Evolutionary conservation across 2,329 filamentous ascomycete genomes (phyloP).

Genomic region (Cladosporium austrohemisphaericum): DNA sequence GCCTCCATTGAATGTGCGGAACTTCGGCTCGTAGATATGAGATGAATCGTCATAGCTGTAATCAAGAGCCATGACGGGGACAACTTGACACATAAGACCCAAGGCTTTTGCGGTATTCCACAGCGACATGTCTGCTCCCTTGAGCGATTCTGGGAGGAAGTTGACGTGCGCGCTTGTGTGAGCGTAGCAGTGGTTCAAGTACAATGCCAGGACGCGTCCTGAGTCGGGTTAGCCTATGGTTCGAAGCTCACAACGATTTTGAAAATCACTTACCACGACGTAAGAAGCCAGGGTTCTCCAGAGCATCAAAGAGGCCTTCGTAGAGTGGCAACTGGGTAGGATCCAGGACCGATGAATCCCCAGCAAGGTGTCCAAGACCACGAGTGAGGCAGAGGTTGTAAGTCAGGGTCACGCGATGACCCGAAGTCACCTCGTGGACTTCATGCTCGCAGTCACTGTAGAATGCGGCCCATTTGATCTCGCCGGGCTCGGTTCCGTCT

Average conservation of each 20-base stretch:
- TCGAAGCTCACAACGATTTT: not conserved
- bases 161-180: slow-evolving; percentile 19
- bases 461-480: slow-evolving; percentile 50
- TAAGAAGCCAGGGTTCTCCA: slow-evolving; percentile 37
- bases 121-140: slow-evolving; percentile 28
- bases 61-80: not conserved
- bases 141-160: slow-evolving; percentile 24
- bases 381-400: slow-evolving; percentile 53
- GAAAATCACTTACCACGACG: not conserved
- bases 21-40: not conserved
- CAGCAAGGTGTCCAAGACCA: slow-evolving; percentile 32
- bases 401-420: slow-evolving; percentile 56
- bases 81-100: not conserved
- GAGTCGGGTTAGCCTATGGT: not conserved
- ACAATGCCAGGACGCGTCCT: slow-evolving; percentile 22
- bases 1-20: not conserved
- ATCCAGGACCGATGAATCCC: slow-evolving; percentile 27
- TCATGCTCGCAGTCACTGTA: slow-evolving; percentile 54
- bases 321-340: slow-evolving; percentile 37
- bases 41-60: not conserved
- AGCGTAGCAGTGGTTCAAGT: slow-evolving; percentile 25
- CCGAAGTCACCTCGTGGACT: slow-evolving; percentile 47
- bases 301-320: slow-evolving; percentile 29
- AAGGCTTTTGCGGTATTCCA: slow-evolving; percentile 21
- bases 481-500: not conserved